Base-by-base conservation (phyloP, 2,329 filamentous ascomycete species). In the Botrytis byssoidea region DNA sequence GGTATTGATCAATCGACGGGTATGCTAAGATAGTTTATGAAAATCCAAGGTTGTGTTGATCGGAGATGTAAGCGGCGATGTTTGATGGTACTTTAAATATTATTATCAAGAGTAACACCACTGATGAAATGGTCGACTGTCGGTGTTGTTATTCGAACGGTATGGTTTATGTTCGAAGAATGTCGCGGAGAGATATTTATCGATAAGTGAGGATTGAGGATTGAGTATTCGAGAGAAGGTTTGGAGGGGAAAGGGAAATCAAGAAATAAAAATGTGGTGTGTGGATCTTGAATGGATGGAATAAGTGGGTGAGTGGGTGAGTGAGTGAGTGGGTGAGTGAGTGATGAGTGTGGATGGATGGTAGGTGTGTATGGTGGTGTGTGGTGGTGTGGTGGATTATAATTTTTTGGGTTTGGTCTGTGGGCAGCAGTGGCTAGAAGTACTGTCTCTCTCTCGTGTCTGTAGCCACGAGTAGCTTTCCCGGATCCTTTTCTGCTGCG, bases 401-500 rank as follows among this genome's bases (percentile, higher is more conserved):
- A n/a, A n/a, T n/a, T 51, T 48, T n/a, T 51, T n/a, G 25, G 25
- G 25, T 51, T 51, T 51, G 48, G 48, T 51, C 48, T 51, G 48
- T 51, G 48, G 48, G 48, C 48, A 51, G 14, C 51, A 55, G 51
- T 55, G 51, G 51, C 51, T 55, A 55, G 51, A 55, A 55, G 51
- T 51, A 51, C 25, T 51, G 10, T 51, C 22, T 14, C 22, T 51
- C 10, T 6, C 35, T 8, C 5, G 10, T 16, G 48, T 51, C 10
- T 7, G 48, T 51, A 51, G 48, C 48, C 48, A 51, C 48, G n/a
- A 57, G 51, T 57, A 57, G 51, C 51, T 57, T 59, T 44, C 35
- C 51, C 67, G 67, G 67, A 25, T 57, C 32, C 12, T 63, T 70
- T 70, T 70, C 68, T 70, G 57, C 68, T 70, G 57, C 55, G 68